These are phyloP conservation scores for Spinacia oleracea DNA, from an alignment of 179 eudicot species.

Conservation along the genomic window DNA sequence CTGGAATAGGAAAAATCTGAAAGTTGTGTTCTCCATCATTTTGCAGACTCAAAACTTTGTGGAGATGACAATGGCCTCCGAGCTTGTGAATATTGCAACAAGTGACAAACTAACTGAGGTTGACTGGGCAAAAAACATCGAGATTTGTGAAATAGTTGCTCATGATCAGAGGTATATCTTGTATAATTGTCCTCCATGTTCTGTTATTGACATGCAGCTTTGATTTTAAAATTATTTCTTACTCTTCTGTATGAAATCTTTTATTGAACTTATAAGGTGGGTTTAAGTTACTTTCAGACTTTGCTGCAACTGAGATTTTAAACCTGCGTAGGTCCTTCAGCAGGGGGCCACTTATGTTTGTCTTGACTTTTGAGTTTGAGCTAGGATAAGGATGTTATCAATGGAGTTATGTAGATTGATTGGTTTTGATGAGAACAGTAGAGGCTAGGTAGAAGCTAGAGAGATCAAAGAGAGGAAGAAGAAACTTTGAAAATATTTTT, in stretches of 20 bases:
- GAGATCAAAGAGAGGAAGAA: neutral
- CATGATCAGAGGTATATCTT: conserved; percentile 63
- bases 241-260: neutral
- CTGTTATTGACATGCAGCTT: neutral
- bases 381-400: neutral
- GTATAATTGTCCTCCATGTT: neutral
- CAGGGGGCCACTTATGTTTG: neutral
- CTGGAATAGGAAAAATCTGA: neutral
- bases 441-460: neutral
- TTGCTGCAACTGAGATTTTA: neutral
- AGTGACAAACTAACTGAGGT: conserved; percentile 78
- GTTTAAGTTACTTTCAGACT: neutral
- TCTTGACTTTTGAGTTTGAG: neutral
- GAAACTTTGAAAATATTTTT: neutral
- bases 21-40: neutral
- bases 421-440: neutral
- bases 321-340: neutral
- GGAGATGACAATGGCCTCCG: conserved; percentile 40
- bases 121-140: conserved; percentile 86
- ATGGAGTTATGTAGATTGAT: neutral
- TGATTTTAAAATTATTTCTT: conserved; percentile 1
- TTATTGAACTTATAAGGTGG: neutral
- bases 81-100: conserved; percentile 74
- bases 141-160: conserved; percentile 84
- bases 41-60: conserved; percentile 18